These are phyloP conservation scores for Fusarium setosum DNA, from an alignment of 2,329 filamentous ascomycete genomes.

Conservation along the genomic window DNA sequence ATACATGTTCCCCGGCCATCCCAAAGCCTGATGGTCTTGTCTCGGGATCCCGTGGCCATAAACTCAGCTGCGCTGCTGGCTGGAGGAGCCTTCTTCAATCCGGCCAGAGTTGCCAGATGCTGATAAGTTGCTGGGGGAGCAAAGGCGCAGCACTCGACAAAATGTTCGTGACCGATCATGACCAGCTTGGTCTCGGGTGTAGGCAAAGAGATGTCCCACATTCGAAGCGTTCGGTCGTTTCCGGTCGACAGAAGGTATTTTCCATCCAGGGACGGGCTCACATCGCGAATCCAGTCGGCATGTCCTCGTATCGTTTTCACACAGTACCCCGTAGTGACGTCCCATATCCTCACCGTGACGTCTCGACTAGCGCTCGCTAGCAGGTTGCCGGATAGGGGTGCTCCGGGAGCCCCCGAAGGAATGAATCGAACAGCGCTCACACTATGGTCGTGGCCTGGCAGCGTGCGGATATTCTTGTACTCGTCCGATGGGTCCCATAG, in stretches of 20 bases:
- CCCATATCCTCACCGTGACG: constrained; percentile 88
- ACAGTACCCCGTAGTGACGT: constrained; percentile 92
- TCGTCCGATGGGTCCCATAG: constrained; percentile 93
- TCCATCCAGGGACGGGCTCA: constrained; percentile 84
- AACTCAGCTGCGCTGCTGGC: constrained; percentile 83
- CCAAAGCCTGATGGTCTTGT: constrained; percentile 93
- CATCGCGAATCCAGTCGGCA: constrained; percentile 90
- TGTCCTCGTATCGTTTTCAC: constrained; percentile 91
- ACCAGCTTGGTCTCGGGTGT: constrained; percentile 79
- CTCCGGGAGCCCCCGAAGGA: constrained; percentile 82
- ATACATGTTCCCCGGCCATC: constrained; percentile 86
- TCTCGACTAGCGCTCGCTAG: constrained; percentile 89
- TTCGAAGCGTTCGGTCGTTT: constrained; percentile 81
- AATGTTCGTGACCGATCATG: constrained; percentile 87
- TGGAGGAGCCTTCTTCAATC: constrained; percentile 84
- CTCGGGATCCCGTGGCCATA: constrained; percentile 87
- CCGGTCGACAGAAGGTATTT: constrained; percentile 85
- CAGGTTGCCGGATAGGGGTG: constrained; percentile 83
- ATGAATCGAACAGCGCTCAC: constrained; percentile 91
- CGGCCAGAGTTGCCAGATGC: constrained; percentile 81
- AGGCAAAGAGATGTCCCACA: constrained; percentile 82
- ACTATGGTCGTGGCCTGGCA: constrained; percentile 92
- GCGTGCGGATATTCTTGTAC: constrained; percentile 93
- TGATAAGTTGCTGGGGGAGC: constrained; percentile 83
- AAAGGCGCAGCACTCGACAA: constrained; percentile 86